phyloP scores from a whole-genome alignment of 176 grass and related monocot species.

The Puya raimondii region DNA sequence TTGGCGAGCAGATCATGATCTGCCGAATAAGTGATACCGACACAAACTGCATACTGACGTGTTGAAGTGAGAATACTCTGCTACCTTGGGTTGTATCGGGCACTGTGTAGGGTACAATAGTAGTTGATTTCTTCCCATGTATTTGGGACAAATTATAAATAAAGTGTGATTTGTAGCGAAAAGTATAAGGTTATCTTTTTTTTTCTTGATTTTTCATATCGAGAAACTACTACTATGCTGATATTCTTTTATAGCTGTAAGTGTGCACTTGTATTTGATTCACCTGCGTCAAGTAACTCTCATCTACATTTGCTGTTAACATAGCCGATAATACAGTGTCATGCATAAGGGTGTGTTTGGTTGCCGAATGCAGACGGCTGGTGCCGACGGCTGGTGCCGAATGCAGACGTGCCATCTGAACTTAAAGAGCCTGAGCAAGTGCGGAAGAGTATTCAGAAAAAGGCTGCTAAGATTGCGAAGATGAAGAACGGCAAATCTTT shows the following conservation, averaged over 20 bases:
- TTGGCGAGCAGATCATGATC: not conserved
- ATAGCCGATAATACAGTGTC: no score
- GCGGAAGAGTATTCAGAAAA: conserved; percentile 63
- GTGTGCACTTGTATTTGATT: no score
- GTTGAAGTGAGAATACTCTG: not conserved
- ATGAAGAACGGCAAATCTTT: conserved; percentile 47
- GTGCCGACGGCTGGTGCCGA: no score
- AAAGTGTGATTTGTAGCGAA: not conserved
- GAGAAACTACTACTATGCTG: no score
- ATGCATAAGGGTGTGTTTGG: no score
- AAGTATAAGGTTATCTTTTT: not conserved
- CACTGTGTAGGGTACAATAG: not conserved
- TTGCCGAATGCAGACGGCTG: no score
- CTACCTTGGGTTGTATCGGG: not conserved
- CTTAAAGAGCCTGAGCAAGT: conserved; percentile 64
- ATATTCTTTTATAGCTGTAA: no score
- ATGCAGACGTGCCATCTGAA: conserved; percentile 60
- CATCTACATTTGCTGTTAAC: no score
- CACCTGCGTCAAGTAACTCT: no score
- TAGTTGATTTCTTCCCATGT: not conserved
- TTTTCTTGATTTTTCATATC: no score
- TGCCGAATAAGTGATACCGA: not conserved
- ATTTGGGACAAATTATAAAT: not conserved
- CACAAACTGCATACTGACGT: not conserved
- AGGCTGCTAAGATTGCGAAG: conserved; percentile 35